These are phyloP conservation scores for Haberlea rhodopensis DNA, from an alignment of 257 asterid genomes.

Conservation along the genomic window DNA sequence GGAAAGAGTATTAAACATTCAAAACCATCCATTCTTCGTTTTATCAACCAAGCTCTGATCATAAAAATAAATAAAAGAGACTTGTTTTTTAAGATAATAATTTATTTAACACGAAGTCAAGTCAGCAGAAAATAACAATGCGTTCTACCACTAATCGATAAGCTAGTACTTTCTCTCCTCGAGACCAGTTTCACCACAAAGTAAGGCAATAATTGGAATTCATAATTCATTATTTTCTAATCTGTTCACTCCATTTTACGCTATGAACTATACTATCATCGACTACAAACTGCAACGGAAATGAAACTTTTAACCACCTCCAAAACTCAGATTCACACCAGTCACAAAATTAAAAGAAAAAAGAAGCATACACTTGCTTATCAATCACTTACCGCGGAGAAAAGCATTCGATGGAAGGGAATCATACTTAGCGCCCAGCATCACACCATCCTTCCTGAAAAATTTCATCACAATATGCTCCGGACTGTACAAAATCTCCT, in stretches of 20 bases:
- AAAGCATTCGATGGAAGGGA: constrained; percentile 62
- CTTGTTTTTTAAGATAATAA: neutral
- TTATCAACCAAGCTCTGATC: neutral
- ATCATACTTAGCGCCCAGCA: constrained; percentile 72
- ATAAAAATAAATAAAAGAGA: constrained; percentile 14
- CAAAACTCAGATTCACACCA: neutral
- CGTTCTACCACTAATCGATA: neutral
- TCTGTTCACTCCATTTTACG: neutral
- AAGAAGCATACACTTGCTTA: neutral
- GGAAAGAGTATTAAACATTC: constrained; percentile 12
- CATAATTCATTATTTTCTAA: neutral
- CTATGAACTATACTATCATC: neutral
- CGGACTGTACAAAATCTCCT: constrained; percentile 66
- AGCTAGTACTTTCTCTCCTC: neutral
- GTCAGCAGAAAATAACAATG: neutral
- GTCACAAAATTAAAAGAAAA: neutral
- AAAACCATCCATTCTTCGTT: neutral
- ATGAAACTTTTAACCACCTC: neutral
- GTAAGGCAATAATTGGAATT: neutral
- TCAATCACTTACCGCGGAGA: constrained; percentile 25
- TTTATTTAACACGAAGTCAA: neutral
- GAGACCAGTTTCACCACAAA: neutral
- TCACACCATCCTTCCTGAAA: constrained; percentile 88
- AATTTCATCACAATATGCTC: constrained; percentile 62
- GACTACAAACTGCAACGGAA: neutral